Percentiles rank a stretch among this genome's conserved stretches.
These are phyloP conservation scores for Cutaneotrichosporon cutaneum DNA, from an alignment of 1,284 basidiomycete species.

Conservation along the genomic window DNA sequence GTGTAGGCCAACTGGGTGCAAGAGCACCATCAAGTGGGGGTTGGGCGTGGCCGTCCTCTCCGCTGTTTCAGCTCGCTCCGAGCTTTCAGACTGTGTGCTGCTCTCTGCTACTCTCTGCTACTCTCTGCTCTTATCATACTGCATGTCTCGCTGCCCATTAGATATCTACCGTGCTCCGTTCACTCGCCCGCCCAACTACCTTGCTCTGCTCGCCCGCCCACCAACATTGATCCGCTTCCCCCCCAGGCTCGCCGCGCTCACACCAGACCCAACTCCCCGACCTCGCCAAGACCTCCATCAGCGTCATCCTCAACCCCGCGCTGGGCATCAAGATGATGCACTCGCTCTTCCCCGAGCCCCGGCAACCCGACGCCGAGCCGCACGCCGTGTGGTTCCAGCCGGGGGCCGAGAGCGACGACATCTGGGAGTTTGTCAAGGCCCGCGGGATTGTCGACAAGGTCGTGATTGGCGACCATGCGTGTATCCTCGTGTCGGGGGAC, in stretches of 20 bases:
- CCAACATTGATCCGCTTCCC: too few relatives aligned
- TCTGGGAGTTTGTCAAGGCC: background rate
- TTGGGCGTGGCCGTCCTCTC: too few relatives aligned
- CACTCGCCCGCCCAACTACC: too few relatives aligned
- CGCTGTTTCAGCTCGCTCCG: too few relatives aligned
- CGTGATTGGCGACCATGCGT: conserved; percentile 1
- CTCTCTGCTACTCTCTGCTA: too few relatives aligned
- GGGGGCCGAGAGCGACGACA: conserved; percentile 1
- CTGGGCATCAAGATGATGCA: conserved; percentile 4
- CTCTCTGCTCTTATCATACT: too few relatives aligned
- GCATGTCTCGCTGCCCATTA: too few relatives aligned
- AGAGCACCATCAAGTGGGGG: too few relatives aligned
- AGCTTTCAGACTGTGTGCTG: too few relatives aligned
- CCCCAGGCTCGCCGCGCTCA: too few relatives aligned
- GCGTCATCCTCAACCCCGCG: background rate
- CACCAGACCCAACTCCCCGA: conserved; percentile 1
- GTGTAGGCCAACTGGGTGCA: background rate
- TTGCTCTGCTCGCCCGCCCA: too few relatives aligned
- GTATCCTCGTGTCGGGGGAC: background rate
- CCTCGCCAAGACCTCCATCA: conserved; percentile 4
- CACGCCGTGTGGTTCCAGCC: conserved; percentile 5
- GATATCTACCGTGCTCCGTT: too few relatives aligned
- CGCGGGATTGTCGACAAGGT: background rate
- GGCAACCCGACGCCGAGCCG: background rate
- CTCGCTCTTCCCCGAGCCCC: background rate